These are phyloP conservation scores for Cucumis hystrix DNA, from an alignment of 306 rosid species.

Conservation along the genomic window DNA sequence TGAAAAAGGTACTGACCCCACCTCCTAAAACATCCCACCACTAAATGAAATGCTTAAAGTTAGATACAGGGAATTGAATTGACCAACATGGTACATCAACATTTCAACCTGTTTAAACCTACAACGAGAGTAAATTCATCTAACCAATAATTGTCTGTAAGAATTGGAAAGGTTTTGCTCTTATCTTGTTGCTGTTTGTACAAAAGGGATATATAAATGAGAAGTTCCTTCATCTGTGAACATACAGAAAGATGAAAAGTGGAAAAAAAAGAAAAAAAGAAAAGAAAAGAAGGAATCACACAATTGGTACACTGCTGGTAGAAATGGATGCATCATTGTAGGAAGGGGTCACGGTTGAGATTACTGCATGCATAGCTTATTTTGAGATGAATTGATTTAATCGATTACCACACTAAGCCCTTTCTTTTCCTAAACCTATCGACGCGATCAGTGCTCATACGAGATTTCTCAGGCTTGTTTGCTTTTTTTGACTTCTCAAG, in stretches of 20 bases:
- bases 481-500: constrained; percentile 75
- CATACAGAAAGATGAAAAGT: constrained; percentile 23
- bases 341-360: neutral
- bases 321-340: neutral
- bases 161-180: constrained; percentile 1
- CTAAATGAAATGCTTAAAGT: neutral
- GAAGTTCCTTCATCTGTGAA: constrained; percentile 15
- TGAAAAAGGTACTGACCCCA: neutral
- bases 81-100: neutral
- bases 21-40: neutral
- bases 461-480: constrained; percentile 71
- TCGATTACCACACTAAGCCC: constrained; percentile 67
- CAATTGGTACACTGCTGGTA: constrained; percentile 9
- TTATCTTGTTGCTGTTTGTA: constrained; percentile 8
- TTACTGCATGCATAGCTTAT: constrained; percentile 32
- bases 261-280: neutral
- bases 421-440: constrained; percentile 81
- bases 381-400: constrained; percentile 23
- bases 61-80: neutral
- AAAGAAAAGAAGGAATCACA: neutral
- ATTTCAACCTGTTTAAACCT: neutral
- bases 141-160: neutral
- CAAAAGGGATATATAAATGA: neutral
- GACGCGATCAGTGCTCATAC: constrained; percentile 91
- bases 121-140: neutral